Evolutionary conservation across 768 basidiomycete species (phyloP), one percentile per base, ranked within the genome.

Genomic region (Suillus hirtellus): DNA sequence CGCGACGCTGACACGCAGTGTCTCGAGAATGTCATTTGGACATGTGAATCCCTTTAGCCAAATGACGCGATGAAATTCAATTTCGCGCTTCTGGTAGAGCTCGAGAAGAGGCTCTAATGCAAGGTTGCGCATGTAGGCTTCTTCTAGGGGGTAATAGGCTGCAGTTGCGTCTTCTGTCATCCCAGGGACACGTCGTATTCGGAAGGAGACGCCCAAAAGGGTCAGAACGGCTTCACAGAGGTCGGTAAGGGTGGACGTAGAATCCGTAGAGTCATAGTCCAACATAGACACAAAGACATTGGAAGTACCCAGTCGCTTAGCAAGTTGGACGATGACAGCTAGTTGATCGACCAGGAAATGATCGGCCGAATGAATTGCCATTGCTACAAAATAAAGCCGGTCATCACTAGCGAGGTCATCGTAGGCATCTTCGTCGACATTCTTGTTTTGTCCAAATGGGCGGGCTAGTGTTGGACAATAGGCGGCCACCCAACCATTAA

Each of bases 41-140:
- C 97, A 99, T 0, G 97, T 98, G 75, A 99, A 99, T 0, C 97
- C 97, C 72, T 98, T 99, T 65, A 99, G 82, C 97, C 97, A 99
- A 52, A 99, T 85, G 43, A 99, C 97, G 11, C 95, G 82, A 67
- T 88, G 84, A 76, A 99, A 99, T 63, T 85, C 85, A 72, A 99
- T 89, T 27, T 85, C 84, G 31, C 95, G 80, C 70, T 85, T 90
- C 68, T 85, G 77, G 68, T 85, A 81, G 3, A 99, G 83, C 71
- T 99, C 97, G 31, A 86, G 79, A 15, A 99, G 78, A 0, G 97
- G 97, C 68, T 97, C 95, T 38, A 99, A 78, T 0, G 89, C 97
- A 35, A 98, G 80, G 73, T 99, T 99, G 44, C 95, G 86, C 78
- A 90, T 95, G 72, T 95, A 86, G 0, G 96, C 93, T 74, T 99